Percentiles rank a stretch among this genome's conserved stretches.
phyloP scores from a whole-genome alignment of 2,329 filamentous ascomycete genomes.

The Nothopassalora personata region DNA sequence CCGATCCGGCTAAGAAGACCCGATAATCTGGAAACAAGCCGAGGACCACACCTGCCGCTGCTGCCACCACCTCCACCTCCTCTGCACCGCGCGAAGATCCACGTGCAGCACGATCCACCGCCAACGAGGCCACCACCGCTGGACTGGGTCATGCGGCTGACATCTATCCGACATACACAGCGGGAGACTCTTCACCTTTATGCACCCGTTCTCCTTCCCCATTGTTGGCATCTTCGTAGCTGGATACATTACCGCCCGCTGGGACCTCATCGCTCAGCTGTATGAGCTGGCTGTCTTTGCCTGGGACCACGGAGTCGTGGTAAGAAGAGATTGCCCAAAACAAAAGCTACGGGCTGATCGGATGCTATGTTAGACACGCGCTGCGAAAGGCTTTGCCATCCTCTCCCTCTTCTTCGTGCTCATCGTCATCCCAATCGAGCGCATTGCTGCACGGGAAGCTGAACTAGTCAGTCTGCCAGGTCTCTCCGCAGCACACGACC shows the following conservation, averaged over 20 bases:
- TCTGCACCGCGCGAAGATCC: slow-evolving; percentile 1
- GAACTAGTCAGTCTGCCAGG: slow-evolving; percentile 58
- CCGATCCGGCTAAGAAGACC: background rate
- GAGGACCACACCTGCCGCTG: background rate
- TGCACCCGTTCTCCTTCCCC: slow-evolving; percentile 97
- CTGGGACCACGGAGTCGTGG: slow-evolving; percentile 97
- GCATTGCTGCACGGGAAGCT: slow-evolving; percentile 74
- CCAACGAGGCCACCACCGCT: background rate
- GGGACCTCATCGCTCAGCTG: slow-evolving; percentile 93
- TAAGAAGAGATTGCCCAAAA: slow-evolving; percentile 35
- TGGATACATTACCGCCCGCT: slow-evolving; percentile 98
- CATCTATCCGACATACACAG: background rate
- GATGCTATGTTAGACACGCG: slow-evolving; percentile 58
- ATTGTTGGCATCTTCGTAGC: slow-evolving; percentile 98
- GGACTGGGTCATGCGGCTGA: background rate
- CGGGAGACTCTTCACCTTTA: slow-evolving; percentile 35
- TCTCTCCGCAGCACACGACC: slow-evolving; percentile 1
- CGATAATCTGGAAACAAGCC: background rate
- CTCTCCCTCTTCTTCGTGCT: slow-evolving; percentile 80
- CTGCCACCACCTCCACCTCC: background rate
- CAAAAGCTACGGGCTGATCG: too few relatives aligned
- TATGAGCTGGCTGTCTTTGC: slow-evolving; percentile 97
- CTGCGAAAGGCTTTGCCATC: slow-evolving; percentile 75
- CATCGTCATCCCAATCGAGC: slow-evolving; percentile 76
- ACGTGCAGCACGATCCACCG: background rate